Evolutionary conservation across 179 eudicot genomes (phyloP).

Genomic region (Beta macrorhiza): DNA sequence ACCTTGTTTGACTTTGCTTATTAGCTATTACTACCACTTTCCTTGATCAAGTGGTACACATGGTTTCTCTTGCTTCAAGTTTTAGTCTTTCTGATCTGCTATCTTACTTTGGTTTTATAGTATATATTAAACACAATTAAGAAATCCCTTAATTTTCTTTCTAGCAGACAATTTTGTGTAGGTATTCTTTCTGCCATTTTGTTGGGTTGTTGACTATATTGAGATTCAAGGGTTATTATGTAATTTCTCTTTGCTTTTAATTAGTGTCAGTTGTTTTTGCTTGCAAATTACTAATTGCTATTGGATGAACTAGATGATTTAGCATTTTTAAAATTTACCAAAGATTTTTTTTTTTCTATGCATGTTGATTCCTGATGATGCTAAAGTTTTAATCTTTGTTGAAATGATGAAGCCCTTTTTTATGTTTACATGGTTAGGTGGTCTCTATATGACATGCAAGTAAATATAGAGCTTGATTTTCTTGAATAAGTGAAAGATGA

Average conservation of each 20-base stretch:
- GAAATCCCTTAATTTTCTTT: not conserved
- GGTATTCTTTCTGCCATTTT: not conserved
- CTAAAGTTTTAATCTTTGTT: slow-evolving; percentile 2
- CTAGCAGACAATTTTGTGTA: not conserved
- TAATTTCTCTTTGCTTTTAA: not conserved
- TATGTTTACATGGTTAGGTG: not conserved
- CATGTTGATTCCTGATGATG: slow-evolving; percentile 9
- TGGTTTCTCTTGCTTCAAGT: slow-evolving; percentile 31
- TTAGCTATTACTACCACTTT: not conserved
- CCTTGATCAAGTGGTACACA: slow-evolving; percentile 23
- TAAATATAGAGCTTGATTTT: not conserved
- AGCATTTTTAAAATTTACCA: not conserved
- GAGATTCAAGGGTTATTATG: not conserved
- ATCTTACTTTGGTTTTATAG: slow-evolving; percentile 1
- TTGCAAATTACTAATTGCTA: not conserved
- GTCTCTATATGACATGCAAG: slow-evolving; percentile 7
- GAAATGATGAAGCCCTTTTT: not conserved
- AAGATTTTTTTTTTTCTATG: not conserved
- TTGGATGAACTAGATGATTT: not conserved
- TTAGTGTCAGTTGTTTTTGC: not conserved
- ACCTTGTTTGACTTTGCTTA: slow-evolving; percentile 32
- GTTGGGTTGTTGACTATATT: not conserved
- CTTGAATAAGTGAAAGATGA: not conserved
- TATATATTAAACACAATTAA: not conserved
- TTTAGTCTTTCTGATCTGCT: slow-evolving; percentile 19